Evolutionary conservation across 2,329 filamentous ascomycete genomes (phyloP).

Genomic region (Parafenestella ontariensis): DNA sequence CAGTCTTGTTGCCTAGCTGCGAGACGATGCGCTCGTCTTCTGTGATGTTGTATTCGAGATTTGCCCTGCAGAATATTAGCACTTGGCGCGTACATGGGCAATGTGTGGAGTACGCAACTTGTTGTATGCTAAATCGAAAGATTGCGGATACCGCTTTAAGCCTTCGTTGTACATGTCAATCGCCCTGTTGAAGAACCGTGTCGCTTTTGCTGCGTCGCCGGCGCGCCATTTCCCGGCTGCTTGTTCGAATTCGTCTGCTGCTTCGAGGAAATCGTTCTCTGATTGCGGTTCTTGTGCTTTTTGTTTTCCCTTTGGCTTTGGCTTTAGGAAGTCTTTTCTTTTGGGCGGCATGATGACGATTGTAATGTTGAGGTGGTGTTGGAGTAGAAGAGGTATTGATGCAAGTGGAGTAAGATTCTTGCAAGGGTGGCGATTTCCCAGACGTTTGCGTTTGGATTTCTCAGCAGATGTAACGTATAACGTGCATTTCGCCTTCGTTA

Average conservation of each 20-base stretch:
- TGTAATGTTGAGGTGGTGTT: not conserved
- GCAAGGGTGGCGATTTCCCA: not conserved
- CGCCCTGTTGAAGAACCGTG: slow-evolving; percentile 68
- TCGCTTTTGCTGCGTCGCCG: slow-evolving; percentile 71
- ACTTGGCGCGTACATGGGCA: not conserved
- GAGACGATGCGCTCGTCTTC: slow-evolving; percentile 69
- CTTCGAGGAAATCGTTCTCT: slow-evolving; percentile 72
- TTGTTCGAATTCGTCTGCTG: slow-evolving; percentile 73
- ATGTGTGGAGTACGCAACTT: slow-evolving; percentile 60
- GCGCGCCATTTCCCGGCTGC: slow-evolving; percentile 77
- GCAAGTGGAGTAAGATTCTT: not conserved
- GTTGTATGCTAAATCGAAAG: slow-evolving; percentile 77
- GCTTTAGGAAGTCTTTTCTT: slow-evolving; percentile 39
- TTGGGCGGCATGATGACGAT: slow-evolving; percentile 36
- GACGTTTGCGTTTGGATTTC: not conserved
- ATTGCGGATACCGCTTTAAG: slow-evolving; percentile 64
- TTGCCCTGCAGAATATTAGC: slow-evolving; percentile 59
- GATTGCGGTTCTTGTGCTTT: slow-evolving; percentile 61
- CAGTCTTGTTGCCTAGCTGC: slow-evolving; percentile 62
- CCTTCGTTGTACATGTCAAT: slow-evolving; percentile 71
- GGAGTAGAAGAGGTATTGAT: not conserved
- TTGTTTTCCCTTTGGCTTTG: slow-evolving; percentile 39
- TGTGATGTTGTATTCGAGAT: slow-evolving; percentile 72
- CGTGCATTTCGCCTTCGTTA: not conserved
- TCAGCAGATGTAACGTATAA: not conserved